A percentile compares a stretch with the other conserved stretches of the same genome.
Evolutionary conservation across 2,329 filamentous ascomycete genomes (phyloP).

Genomic region (Fusarium brachygibbosum): DNA sequence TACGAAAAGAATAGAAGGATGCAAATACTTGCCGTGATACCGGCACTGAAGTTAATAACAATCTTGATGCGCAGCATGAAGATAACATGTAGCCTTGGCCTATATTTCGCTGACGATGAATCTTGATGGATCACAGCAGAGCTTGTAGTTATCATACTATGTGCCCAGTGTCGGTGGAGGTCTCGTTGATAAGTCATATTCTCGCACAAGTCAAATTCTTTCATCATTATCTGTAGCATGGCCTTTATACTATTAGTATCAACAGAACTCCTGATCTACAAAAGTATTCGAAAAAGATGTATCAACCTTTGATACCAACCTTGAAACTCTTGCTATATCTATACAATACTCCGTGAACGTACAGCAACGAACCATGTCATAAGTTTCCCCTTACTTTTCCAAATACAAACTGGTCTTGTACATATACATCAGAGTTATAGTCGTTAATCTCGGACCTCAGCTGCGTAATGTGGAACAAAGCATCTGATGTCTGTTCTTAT

Average conservation of each 20-base stretch:
- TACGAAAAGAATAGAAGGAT: neutral
- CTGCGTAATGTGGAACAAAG: neutral
- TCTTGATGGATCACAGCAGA: neutral
- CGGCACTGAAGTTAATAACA: no score
- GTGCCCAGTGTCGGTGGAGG: neutral
- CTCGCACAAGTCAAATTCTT: neutral
- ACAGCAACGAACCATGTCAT: neutral
- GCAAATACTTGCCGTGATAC: neutral
- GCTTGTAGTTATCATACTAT: neutral
- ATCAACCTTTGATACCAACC: no score
- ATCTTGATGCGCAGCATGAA: neutral
- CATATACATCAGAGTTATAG: neutral
- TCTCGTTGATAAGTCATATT: no score
- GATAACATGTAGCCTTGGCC: neutral
- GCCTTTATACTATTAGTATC: no score
- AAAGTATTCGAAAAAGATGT: neutral
- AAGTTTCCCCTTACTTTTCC: neutral
- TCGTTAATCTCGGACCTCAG: neutral
- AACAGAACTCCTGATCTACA: neutral
- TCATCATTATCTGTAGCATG: neutral
- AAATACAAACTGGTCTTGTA: fast-evolving
- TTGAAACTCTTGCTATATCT: neutral
- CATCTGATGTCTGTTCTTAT: neutral
- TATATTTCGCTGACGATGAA: neutral
- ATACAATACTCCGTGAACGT: neutral